phyloP scores from a whole-genome alignment of 208 protist genomes.

The Endotrypanum monterogeii region DNA sequence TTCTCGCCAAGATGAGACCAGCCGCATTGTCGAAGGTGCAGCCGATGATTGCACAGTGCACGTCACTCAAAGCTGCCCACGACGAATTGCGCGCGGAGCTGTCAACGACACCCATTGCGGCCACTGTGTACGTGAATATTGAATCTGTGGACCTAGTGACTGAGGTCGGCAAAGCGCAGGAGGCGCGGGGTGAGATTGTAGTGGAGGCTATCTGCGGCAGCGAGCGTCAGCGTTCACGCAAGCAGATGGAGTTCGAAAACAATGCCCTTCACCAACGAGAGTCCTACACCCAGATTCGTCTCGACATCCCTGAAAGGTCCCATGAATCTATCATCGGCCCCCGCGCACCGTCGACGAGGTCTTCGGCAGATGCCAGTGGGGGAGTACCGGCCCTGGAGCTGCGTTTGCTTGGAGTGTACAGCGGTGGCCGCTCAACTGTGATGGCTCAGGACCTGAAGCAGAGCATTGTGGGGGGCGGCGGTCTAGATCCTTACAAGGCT shows the following conservation, averaged over 20 bases:
- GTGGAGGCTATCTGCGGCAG: constrained; percentile 44
- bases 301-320: constrained; percentile 34
- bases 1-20: constrained; percentile 69
- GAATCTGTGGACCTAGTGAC: constrained; percentile 51
- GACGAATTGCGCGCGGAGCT: constrained; percentile 63
- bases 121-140: constrained; percentile 79
- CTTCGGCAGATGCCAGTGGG: neutral
- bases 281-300: constrained; percentile 38
- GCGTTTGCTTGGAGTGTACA: constrained; percentile 28
- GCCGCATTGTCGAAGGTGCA: constrained; percentile 62
- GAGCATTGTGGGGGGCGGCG: neutral
- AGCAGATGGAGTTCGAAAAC: constrained; percentile 37
- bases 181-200: constrained; percentile 43
- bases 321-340: neutral
- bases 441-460: neutral
- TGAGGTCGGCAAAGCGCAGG: constrained; percentile 33
- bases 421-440: neutral
- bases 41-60: constrained; percentile 62
- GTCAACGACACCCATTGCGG: constrained; percentile 35
- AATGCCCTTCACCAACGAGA: constrained; percentile 28
- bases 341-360: neutral
- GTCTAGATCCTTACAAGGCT: neutral
- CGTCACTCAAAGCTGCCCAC: constrained; percentile 65
- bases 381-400: constrained; percentile 39
- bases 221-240: constrained; percentile 44